Percentiles rank a stretch among this genome's conserved stretches.
These are phyloP conservation scores for Solanum piurae DNA, from an alignment of 257 asterid species.

Conservation along the genomic window DNA sequence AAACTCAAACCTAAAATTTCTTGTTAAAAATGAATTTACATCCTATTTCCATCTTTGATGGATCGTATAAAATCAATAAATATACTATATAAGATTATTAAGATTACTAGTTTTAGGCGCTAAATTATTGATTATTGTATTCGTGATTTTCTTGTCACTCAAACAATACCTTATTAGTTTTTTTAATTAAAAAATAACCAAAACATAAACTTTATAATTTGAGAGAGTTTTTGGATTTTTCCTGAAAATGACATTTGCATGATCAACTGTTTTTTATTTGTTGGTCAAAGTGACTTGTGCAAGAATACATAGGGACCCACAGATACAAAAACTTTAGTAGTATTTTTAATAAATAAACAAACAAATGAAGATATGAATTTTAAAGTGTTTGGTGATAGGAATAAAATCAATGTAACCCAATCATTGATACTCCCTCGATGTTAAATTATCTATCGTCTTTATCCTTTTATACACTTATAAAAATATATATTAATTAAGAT, in stretches of 20 bases:
- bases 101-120: not conserved
- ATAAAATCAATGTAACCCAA: not conserved
- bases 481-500: not conserved
- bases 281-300: not conserved
- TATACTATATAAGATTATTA: not conserved
- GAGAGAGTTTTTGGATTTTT: not conserved
- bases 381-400: not conserved
- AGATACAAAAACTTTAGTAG: not conserved
- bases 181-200: not conserved
- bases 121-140: not conserved
- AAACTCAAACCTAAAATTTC: not conserved
- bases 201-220: not conserved
- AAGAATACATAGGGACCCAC: not conserved
- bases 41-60: not conserved
- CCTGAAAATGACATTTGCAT: not conserved
- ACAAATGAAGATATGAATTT: not conserved
- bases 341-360: not conserved
- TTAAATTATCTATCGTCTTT: not conserved
- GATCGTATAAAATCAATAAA: not conserved
- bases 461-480: not conserved
- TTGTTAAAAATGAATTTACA: not conserved
- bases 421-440: not conserved
- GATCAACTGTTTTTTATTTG: not conserved
- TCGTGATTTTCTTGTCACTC: not conserved
- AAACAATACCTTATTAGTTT: not conserved